Percentiles rank a stretch among this genome's conserved stretches.
Conservation (phyloP, 2,329 filamentous ascomycete species). For the Talaromyces sp. region DNA sequence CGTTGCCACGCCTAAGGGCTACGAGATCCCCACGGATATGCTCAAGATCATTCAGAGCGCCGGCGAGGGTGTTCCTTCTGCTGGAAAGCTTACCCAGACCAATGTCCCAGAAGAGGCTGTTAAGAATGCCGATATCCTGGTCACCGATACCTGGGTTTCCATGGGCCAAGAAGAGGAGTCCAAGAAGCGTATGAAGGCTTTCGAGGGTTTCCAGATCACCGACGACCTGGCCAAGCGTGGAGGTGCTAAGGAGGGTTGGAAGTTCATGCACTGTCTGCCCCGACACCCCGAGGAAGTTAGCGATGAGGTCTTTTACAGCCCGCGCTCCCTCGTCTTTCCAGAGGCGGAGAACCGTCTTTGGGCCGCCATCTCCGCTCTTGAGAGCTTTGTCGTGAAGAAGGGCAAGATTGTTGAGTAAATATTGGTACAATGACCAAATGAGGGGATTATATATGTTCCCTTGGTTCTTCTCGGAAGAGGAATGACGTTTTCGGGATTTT, state of each 20-base stretch:
- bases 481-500: slow-evolving; percentile 7
- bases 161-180: slow-evolving; percentile 96
- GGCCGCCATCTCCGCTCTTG: slow-evolving; percentile 82
- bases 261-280: slow-evolving; percentile 98
- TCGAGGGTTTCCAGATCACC: slow-evolving; percentile 90
- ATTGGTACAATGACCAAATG: not conserved
- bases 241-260: slow-evolving; percentile 86
- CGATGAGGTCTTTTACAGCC: slow-evolving; percentile 92
- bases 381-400: slow-evolving; percentile 93
- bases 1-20: slow-evolving; percentile 84
- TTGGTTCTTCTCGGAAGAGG: not conserved
- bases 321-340: slow-evolving; percentile 82
- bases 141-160: slow-evolving; percentile 97
- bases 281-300: slow-evolving; percentile 89
- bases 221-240: slow-evolving; percentile 79
- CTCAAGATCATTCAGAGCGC: slow-evolving; percentile 69
- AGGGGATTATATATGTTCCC: not conserved
- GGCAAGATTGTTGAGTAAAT: slow-evolving; percentile 64
- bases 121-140: slow-evolving; percentile 81
- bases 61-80: slow-evolving; percentile 57
- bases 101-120: slow-evolving; percentile 81
- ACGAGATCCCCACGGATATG: slow-evolving; percentile 78
- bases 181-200: slow-evolving; percentile 74
- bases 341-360: slow-evolving; percentile 95
- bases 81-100: slow-evolving; percentile 74